Conservation (phyloP, 345 rosid genomes). For the Kandelia obovata region DNA sequence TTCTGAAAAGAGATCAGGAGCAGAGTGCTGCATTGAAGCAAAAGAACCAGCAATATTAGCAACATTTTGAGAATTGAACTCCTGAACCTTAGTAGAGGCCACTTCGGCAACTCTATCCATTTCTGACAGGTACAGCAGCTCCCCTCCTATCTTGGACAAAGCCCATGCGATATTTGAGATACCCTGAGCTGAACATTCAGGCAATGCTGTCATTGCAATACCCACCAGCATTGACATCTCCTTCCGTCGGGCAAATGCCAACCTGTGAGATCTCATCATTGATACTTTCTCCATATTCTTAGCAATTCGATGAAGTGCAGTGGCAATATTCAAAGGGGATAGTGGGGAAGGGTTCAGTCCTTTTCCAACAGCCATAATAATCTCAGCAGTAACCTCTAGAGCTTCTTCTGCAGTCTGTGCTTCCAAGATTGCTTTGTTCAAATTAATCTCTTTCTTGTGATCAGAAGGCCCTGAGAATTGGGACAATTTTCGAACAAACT, state of each 20-base stretch:
- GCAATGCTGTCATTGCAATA: constrained; percentile 72
- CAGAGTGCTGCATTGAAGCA: constrained; percentile 85
- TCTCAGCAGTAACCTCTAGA: constrained; percentile 59
- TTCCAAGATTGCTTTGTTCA: constrained; percentile 65
- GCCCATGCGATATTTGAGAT: constrained; percentile 89
- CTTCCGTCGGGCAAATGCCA: constrained; percentile 72
- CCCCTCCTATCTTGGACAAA: constrained; percentile 83
- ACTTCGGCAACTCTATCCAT: constrained; percentile 98
- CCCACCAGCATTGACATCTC: constrained; percentile 96
- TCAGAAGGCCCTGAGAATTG: constrained; percentile 67
- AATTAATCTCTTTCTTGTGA: constrained; percentile 66
- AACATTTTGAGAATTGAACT: constrained; percentile 84
- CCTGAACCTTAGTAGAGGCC: constrained; percentile 56
- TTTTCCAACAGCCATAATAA: constrained; percentile 75
- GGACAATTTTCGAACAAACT: constrained; percentile 66
- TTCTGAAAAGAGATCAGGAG: constrained; percentile 61
- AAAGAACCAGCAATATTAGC: constrained; percentile 92
- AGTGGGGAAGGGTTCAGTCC: constrained; percentile 79
- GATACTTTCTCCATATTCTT: constrained; percentile 95
- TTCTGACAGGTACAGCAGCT: constrained; percentile 73
- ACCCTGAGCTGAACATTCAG: constrained; percentile 93
- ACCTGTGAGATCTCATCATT: constrained; percentile 59
- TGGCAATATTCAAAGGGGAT: constrained; percentile 74
- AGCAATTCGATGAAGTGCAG: constrained; percentile 82
- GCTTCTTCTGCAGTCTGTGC: constrained; percentile 83